Conservation (phyloP, 2,329 filamentous ascomycete genomes). For the Fusarium abutilonis region DNA sequence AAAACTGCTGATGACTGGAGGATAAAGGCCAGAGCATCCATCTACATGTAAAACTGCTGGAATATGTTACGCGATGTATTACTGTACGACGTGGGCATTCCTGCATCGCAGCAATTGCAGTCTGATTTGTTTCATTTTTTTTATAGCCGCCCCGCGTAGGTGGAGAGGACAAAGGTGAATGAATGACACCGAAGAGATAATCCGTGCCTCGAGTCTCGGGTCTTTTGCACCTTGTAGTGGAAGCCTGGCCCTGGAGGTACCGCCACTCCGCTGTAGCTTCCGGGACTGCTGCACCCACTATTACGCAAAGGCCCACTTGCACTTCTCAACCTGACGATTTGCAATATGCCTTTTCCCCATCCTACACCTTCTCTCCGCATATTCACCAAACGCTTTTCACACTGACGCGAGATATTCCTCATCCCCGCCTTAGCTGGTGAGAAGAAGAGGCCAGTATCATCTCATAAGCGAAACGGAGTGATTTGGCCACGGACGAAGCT, state of each 20-base stretch:
- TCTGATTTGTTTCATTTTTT: not conserved
- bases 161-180: slow-evolving; percentile 16
- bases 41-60: not conserved
- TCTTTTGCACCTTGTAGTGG: slow-evolving; percentile 37
- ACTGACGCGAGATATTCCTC: slow-evolving; percentile 28
- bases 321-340: slow-evolving; percentile 52
- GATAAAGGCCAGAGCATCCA: not conserved
- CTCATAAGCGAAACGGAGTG: slow-evolving; percentile 16
- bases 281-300: slow-evolving; percentile 42
- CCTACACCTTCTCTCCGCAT: slow-evolving; percentile 46
- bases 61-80: not conserved
- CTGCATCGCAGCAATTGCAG: slow-evolving; percentile 8
- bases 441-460: slow-evolving; percentile 14
- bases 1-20: not conserved
- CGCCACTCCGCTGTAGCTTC: slow-evolving; percentile 39
- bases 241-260: slow-evolving; percentile 40
- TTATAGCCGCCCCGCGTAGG: not conserved
- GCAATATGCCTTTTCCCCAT: slow-evolving; percentile 48
- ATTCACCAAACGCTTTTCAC: slow-evolving; percentile 42
- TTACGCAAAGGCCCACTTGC: slow-evolving; percentile 55
- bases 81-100: not conserved
- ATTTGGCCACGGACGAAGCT: slow-evolving; percentile 47
- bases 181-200: slow-evolving; percentile 43
- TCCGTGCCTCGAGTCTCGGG: slow-evolving; percentile 36
- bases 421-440: slow-evolving; percentile 21